phyloP scores from a whole-genome alignment of 1,139 yeast genomes.

The Geotrichum europaeum region DNA sequence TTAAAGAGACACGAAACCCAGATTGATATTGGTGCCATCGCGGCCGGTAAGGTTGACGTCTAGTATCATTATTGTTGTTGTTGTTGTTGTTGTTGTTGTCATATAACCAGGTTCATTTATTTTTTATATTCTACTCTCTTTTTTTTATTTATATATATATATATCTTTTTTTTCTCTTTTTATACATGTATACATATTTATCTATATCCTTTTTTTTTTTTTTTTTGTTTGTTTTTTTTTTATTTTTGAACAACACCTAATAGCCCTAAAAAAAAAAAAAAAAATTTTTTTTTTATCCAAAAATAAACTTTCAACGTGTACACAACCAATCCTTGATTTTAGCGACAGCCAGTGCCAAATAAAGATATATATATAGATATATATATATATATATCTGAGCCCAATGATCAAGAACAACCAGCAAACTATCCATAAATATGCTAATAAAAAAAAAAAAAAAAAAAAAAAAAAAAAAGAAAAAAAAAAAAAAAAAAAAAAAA shows the following conservation, averaged over 20 bases:
- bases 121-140: background rate
- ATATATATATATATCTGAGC: too few species aligned
- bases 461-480: background rate
- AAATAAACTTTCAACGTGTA: background rate
- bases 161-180: background rate
- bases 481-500: background rate
- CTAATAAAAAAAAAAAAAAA: background rate
- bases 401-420: too few species aligned
- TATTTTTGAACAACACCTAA: background rate
- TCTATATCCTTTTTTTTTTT: background rate
- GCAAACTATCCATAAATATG: too few species aligned
- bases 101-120: background rate
- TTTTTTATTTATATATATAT: background rate
- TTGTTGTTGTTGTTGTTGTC: background rate
- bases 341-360: too few species aligned
- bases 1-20: conserved; percentile 1
- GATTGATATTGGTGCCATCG: conserved; percentile 13
- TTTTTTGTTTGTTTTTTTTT: background rate
- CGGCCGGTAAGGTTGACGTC: conserved; percentile 8
- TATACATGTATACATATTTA: too few species aligned
- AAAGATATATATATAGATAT: too few species aligned
- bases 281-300: background rate
- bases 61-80: background rate
- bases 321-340: background rate
- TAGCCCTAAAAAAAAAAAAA: background rate